Conservation (phyloP, 306 rosid genomes). For the Vachellia collinsii region DNA sequence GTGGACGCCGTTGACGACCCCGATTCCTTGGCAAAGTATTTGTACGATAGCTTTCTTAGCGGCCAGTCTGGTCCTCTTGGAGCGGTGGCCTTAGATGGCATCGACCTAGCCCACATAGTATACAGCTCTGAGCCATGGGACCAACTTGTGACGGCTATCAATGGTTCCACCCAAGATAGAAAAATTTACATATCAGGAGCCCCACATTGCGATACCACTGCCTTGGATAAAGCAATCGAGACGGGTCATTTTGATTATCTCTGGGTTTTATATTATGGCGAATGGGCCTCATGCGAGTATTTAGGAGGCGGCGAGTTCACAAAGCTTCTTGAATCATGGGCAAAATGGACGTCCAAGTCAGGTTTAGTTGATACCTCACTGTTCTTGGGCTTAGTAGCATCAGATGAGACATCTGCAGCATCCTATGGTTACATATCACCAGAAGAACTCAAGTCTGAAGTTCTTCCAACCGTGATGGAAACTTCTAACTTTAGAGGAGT, state of each 20-base stretch:
- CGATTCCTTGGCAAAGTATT: conserved; percentile 44
- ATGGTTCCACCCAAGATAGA: not conserved
- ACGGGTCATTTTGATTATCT: conserved; percentile 56
- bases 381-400: conserved; percentile 56
- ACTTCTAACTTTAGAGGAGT: too few species aligned
- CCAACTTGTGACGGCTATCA: conserved; percentile 41
- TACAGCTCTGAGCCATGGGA: conserved; percentile 32
- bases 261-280: conserved; percentile 63
- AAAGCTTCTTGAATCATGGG: conserved; percentile 42
- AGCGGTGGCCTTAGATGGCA: conserved; percentile 51
- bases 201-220: conserved; percentile 51
- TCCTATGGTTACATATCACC: conserved; percentile 7
- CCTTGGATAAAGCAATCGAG: conserved; percentile 39
- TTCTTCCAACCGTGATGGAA: too few species aligned
- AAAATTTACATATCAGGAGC: conserved; percentile 48
- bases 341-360: conserved; percentile 42
- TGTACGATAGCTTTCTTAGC: conserved; percentile 51
- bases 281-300: conserved; percentile 41
- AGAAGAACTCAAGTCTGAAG: too few species aligned
- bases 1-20: conserved; percentile 25
- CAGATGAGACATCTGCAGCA: conserved; percentile 52
- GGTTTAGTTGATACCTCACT: not conserved
- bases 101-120: conserved; percentile 52
- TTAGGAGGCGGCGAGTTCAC: not conserved
- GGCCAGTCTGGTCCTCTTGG: conserved; percentile 59